Base-by-base conservation (phyloP, 169 alveolate species). In the Plasmodium coatneyi region DNA sequence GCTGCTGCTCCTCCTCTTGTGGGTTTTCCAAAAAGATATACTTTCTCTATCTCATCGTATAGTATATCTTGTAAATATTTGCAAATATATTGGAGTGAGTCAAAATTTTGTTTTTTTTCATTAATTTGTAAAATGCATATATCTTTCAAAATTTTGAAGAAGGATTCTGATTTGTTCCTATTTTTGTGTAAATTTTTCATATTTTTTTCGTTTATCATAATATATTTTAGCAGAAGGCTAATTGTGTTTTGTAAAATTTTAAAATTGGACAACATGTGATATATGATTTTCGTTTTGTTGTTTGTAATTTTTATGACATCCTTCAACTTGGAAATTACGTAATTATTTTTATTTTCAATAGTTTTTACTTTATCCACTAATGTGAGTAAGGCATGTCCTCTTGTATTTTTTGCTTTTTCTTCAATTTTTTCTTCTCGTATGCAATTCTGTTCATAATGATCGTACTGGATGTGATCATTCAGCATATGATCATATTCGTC, bases 401-500 rank as follows among this genome's bases (percentile, higher is more conserved):
- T 84, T 7, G 84, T 74, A 74, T 84, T 84, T 84, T 72, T 84
- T n/a, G 93, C 28, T 34, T 66, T 84, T 72, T 84, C 93, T 84
- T 84, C 93, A 7, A 84, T 74, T 84, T 84, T 84, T 71, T 84
- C 93, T 74, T 84, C 93, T 84, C 93, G 54, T 74, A 84, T 49
- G 60, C 93, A 84, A 84, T 84, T 76, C 2, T 72, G 80, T 9
- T 84, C 78, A 84, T 84, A 22, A 19, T 22, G 32, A 32, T 41
- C 30, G 25, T 66, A 84, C 36, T 84, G 30, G 52, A 84, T 49
- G 60, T 84, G 54, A 66, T 84, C 84, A 84, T 74, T 82, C 16
- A 84, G 79, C 43, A 84, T 30, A 72, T 84, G 52, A 46, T 84
- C 93, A 49, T 32, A 28, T 72, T 84, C 93, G 34, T 84, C 86